Evolutionary conservation across 768 basidiomycete genomes (phyloP), one percentile per base, ranked within the genome.

Genomic region (Lenzites betulinus): DNA sequence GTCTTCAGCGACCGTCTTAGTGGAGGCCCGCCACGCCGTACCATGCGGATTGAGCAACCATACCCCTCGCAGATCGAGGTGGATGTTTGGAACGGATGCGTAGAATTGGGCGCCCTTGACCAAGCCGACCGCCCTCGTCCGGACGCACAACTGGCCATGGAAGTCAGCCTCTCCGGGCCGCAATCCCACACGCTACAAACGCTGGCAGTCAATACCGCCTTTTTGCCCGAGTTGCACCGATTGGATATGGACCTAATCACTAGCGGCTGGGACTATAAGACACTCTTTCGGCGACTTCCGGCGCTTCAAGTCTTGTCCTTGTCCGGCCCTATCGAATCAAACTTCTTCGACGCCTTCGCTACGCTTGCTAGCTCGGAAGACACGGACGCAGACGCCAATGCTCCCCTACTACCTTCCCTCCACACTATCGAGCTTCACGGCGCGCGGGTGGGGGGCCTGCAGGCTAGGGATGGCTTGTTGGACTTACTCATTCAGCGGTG

Each of bases 371-470:
- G n/a, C n/a, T n/a, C n/a, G n/a, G n/a, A n/a, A 7, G 28, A n/a
- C n/a, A n/a, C 50, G 15, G 28, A 47, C 16, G 35, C n/a, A 2
- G 11, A 13, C 18, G 36, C 26, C 12, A 22, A 47, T 5, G 48
- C 25, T n/a, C 16, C 7, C 1, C 7, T 58, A 6, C 22, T 26
- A 18, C n/a, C 30, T 1, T n/a, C 42, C 7, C 47, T 58, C 4
- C 48, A 58, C 39, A 58, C 56, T 1, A 48, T 58, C 38, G 56
- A 58, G 39, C 25, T 58, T 13, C 18, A 50, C 26, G 20, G 38
- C 39, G 48, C 38, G 26, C 56, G 56, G 2, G 50, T 22, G 41
- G 48, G 5, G 48, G 50, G 8, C 56, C 50, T 26, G 18, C 48
- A 33, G 7, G 42, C 25, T 16, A 28, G 50, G 1, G 56, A 50